Conservation (phyloP, 768 basidiomycete genomes). For the Termitomyces sp. region DNA sequence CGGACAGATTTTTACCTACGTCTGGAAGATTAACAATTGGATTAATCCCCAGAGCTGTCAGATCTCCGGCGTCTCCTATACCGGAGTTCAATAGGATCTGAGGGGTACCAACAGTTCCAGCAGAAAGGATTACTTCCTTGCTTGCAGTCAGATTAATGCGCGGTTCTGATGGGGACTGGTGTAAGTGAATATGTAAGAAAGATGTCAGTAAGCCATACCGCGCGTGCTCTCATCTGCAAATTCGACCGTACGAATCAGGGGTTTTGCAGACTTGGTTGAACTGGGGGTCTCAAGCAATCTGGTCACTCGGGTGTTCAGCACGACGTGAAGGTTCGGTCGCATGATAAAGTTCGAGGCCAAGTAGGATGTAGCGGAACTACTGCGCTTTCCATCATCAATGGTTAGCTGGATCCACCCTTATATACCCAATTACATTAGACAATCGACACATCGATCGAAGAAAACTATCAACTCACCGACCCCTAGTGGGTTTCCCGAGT, state of each 20-base stretch:
- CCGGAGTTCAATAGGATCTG: slow-evolving; percentile 28
- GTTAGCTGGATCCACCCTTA: slow-evolving; percentile 14
- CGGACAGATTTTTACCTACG: slow-evolving; percentile 25
- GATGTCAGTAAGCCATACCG: neutral
- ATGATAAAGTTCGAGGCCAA: slow-evolving; percentile 15
- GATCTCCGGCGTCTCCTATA: slow-evolving; percentile 23
- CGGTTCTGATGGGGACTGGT: neutral
- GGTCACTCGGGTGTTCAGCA: slow-evolving; percentile 20
- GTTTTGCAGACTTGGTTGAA: neutral
- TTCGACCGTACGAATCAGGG: slow-evolving; percentile 2
- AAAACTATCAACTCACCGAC: slow-evolving; percentile 25
- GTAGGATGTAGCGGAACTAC: slow-evolving; percentile 6
- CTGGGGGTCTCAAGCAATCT: slow-evolving; percentile 13
- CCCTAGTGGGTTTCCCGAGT: slow-evolving; percentile 36
- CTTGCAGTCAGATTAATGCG: slow-evolving; percentile 9
- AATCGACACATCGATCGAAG: neutral
- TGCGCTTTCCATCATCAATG: slow-evolving; percentile 11
- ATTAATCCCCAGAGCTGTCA: slow-evolving; percentile 18
- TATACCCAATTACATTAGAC: neutral
- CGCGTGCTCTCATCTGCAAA: neutral
- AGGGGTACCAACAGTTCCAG: slow-evolving; percentile 29
- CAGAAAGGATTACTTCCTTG: slow-evolving; percentile 13
- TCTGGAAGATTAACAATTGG: slow-evolving; percentile 20
- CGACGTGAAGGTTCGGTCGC: slow-evolving; percentile 23
- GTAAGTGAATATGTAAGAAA: neutral